Base-by-base conservation (phyloP, 192 early-diverging fungal genomes). In the Coemansia sp. region DNA sequence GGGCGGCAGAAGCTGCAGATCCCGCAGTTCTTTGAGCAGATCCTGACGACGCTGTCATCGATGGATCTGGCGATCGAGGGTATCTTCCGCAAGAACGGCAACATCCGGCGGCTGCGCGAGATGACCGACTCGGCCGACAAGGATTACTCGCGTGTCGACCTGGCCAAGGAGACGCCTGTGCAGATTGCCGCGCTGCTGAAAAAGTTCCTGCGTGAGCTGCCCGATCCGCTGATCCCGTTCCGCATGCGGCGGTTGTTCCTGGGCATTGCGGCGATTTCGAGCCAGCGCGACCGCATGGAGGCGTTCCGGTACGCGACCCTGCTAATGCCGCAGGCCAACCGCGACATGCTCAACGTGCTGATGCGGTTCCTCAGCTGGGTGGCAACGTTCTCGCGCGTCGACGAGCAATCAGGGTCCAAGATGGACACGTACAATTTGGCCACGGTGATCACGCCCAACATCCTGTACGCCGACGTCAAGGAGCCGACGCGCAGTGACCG, bases 31-130 rank as follows among this genome's bases (percentile, higher is more conserved):
- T 79, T 97, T 36, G 91, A 97, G 35, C 70, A 82, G 50, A 85
- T 86, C 45, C 85, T 97, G 51, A 71, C 76, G 12, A 82, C 83
- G 5, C 78, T 98, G 82, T 80, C 84, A 36, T 74, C 80, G 40
- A 89, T 78, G 61, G 54, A 82, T 60, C 79, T 98, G 80, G 81
- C 84, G 1, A 84, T 90, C 15, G 94, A 97, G 63, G 96, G 96
- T 6, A 89, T 97, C 8, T 98, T 98, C 79, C 75, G 96, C 57
- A 97, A 97, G 75, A 98, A 97, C 64, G 96, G 96, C 6, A 98
- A 98, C 58, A 95, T 98, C 59, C 70, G 91, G 54, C 76, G 89
- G 14, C 73, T 98, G 46, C 95, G 94, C 49, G 88, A 90, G 26
- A 59, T 93, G 12, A 83, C 84, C 4, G 94, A 96, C 27, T 66